Percentiles rank a stretch among this genome's conserved stretches.
phyloP scores from a whole-genome alignment of 495 filamentous ascomycete genomes.

The Ramalina peruviana region DNA sequence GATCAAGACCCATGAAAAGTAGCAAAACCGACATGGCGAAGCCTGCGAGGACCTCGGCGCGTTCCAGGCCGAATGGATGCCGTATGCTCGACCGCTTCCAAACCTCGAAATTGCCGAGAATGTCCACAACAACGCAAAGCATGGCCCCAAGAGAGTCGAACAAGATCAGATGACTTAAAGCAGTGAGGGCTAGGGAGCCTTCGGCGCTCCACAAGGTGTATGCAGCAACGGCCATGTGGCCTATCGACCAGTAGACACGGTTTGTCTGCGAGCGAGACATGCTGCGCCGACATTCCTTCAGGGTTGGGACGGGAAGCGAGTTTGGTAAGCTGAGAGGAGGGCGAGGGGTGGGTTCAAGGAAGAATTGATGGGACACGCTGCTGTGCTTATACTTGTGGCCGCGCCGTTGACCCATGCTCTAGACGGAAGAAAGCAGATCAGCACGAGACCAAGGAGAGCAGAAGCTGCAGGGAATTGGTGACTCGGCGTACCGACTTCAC shows the following conservation, averaged over 20 bases:
- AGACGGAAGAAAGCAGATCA: constrained; percentile 2
- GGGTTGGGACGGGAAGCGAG: constrained; percentile 82
- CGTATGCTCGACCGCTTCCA: constrained; percentile 88
- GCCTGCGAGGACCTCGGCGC: constrained; percentile 87
- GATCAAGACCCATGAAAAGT: constrained; percentile 89
- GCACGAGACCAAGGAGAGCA: constrained; percentile 2
- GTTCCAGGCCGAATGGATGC: constrained; percentile 86
- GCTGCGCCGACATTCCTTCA: constrained; percentile 67
- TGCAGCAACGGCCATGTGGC: constrained; percentile 67
- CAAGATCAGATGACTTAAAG: constrained; percentile 80
- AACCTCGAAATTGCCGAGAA: constrained; percentile 89
- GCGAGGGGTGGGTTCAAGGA: constrained; percentile 82
- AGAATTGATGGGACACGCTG: constrained; percentile 90
- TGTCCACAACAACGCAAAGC: constrained; percentile 87
- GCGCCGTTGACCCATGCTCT: constrained; percentile 79
- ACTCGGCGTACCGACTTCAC: constrained; percentile 54
- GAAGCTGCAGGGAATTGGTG: background rate
- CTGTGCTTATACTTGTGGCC: constrained; percentile 98
- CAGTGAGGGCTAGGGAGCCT: constrained; percentile 83
- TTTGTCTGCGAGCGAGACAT: constrained; percentile 79
- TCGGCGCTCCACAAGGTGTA: constrained; percentile 74
- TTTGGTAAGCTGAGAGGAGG: constrained; percentile 84
- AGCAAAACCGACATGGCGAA: constrained; percentile 93
- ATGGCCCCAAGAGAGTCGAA: constrained; percentile 88
- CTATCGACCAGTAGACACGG: constrained; percentile 77